Evolutionary conservation across 176 grass and related monocot species (phyloP), one percentile per base, ranked within the genome.

Genomic region (Calamus simplicifolius): DNA sequence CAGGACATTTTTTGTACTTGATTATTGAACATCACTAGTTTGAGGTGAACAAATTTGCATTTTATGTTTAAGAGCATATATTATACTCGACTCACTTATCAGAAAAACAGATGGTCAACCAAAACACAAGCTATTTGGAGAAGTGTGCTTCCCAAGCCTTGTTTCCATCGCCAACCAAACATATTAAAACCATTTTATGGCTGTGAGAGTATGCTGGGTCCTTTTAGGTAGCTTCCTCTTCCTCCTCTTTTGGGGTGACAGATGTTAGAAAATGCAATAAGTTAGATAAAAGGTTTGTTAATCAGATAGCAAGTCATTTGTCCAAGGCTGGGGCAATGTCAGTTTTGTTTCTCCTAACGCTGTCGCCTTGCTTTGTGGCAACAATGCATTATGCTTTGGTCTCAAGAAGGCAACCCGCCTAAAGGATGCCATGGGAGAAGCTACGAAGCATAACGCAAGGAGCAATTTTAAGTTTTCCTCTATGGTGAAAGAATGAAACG

Each of bases 311-410:
- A 27, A 82, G 57, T 27, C 70, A 83, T 77, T 58, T 95, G 63
- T 23, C 79, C 76, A 29, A 76, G 50, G 62, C 50, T 95, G 63
- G 76, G 64, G 76, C 26, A 86, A 89, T 63, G 14, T 79, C 29
- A 95, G 82, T 64, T 95, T 89, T 80, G 48, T 86, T 15, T 95
- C 90, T 2, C 55, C 83, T 29, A 95, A 89, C 50, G 56, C 79
- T 3, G 79, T 95, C 55, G 65, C 82, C 0, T 53, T 95, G 69
- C 76, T 95, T 21, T 89, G 90, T 60, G 79, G 63, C 5, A 69
- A 75, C 38, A 85, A 86, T 57, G 63, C 31, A 14, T 74, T 95
- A 48, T 58, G 82, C 25, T 73, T 83, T 48, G 50, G 70, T 16
- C 59, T 95, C 1, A 85, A 95, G 61, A 95, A 76, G 76, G 79